Conservation (phyloP, 2,329 filamentous ascomycete species). For the Coniochaeta sp. region DNA sequence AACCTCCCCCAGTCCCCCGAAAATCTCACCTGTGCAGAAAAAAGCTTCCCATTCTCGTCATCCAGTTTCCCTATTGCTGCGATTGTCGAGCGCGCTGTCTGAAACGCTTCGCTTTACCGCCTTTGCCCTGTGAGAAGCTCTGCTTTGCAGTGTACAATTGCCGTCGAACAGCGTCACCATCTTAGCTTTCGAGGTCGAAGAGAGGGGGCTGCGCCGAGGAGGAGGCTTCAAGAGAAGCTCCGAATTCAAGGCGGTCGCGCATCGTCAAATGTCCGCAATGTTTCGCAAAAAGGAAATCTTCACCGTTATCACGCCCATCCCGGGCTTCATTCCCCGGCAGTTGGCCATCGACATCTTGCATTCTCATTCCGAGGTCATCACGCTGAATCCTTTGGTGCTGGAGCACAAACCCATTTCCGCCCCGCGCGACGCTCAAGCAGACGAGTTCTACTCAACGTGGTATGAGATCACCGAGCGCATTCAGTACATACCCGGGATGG, state of each 20-base stretch:
- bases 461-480: slow-evolving; percentile 66
- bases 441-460: slow-evolving; percentile 68
- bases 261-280: slow-evolving; percentile 23
- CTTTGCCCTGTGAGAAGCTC: neutral
- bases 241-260: neutral
- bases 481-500: slow-evolving; percentile 59
- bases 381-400: slow-evolving; percentile 61
- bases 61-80: neutral
- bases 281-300: slow-evolving; percentile 57
- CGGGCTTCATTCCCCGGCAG: slow-evolving; percentile 61
- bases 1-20: neutral
- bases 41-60: neutral
- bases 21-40: neutral
- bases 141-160: neutral
- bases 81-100: neutral
- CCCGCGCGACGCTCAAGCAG: slow-evolving; percentile 57
- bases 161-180: neutral
- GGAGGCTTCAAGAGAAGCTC: neutral
- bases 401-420: slow-evolving; percentile 56
- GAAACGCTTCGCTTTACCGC: neutral
- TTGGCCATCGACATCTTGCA: slow-evolving; percentile 67
- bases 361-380: slow-evolving; percentile 63
- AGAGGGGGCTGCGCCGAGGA: neutral
- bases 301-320: slow-evolving; percentile 63
- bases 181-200: neutral